A percentile compares a stretch with the other conserved stretches of the same genome.
Evolutionary conservation across 768 basidiomycete genomes (phyloP).

Genomic region (Boletus pseudopeckii): DNA sequence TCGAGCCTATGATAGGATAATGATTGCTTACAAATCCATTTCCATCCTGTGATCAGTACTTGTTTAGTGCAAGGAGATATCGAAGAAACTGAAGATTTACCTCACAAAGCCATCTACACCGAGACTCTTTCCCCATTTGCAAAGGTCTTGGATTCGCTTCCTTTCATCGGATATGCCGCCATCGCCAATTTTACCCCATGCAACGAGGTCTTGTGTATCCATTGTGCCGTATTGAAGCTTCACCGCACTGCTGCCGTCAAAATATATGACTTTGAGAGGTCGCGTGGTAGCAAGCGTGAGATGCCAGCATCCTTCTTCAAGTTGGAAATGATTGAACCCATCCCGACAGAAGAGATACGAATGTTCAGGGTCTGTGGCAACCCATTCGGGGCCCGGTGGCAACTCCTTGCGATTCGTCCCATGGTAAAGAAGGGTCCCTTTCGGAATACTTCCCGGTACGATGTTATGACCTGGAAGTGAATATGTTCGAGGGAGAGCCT

Average conservation of each 20-base stretch:
- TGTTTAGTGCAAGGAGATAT: not conserved
- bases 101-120: conserved; percentile 47
- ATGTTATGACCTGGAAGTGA: conserved; percentile 19
- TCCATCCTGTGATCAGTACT: conserved; percentile 20
- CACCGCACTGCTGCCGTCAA: conserved; percentile 49
- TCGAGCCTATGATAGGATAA: not conserved
- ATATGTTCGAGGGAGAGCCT: conserved; percentile 14
- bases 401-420: conserved; percentile 17
- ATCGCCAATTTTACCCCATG: conserved; percentile 35
- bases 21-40: conserved; percentile 31
- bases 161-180: conserved; percentile 28
- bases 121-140: conserved; percentile 41
- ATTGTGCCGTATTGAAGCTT: conserved; percentile 41
- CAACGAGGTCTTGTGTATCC: conserved; percentile 47
- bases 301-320: conserved; percentile 16
- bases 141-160: conserved; percentile 37
- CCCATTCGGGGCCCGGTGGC: conserved; percentile 33
- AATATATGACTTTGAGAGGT: conserved; percentile 46
- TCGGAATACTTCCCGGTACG: conserved; percentile 33
- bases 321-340: not conserved
- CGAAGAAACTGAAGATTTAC: conserved; percentile 11
- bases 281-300: conserved; percentile 20
- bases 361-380: conserved; percentile 35
- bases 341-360: conserved; percentile 37
- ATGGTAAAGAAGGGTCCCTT: conserved; percentile 38